Evolutionary conservation across 768 basidiomycete species (phyloP).

Genomic region (Trametes cingulata): DNA sequence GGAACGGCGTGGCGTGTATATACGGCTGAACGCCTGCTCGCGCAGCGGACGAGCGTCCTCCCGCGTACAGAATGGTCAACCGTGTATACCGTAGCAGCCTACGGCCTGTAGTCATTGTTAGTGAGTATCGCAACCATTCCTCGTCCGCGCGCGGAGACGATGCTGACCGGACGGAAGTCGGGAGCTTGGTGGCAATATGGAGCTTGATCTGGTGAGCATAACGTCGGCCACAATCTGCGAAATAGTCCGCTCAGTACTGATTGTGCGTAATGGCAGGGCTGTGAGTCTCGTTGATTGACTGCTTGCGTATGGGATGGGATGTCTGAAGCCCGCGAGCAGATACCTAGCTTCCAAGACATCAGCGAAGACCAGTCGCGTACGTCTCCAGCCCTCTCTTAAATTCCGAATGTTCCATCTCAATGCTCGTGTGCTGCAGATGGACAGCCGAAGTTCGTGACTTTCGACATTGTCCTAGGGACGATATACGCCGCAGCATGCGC

Average conservation of each 20-base stretch:
- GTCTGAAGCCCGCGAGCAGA: constrained; percentile 36
- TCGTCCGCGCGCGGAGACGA: neutral
- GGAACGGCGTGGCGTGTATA: neutral
- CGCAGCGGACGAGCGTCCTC: constrained; percentile 34
- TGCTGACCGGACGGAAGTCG: constrained; percentile 29
- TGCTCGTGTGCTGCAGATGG: constrained; percentile 36
- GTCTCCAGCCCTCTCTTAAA: constrained; percentile 26
- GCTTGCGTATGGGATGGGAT: too few relatives aligned
- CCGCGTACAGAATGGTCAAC: constrained; percentile 60
- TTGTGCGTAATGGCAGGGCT: constrained; percentile 23
- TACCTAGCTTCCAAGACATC: constrained; percentile 62
- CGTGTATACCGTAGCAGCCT: constrained; percentile 58
- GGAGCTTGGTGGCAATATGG: constrained; percentile 57
- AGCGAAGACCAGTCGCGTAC: constrained; percentile 48
- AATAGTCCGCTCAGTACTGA: constrained; percentile 23
- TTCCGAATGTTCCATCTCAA: neutral
- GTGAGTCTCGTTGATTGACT: neutral
- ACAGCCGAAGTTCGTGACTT: constrained; percentile 46
- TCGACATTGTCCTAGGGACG: constrained; percentile 61
- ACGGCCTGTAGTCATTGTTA: constrained; percentile 57
- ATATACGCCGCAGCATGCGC: constrained; percentile 51
- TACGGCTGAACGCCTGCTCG: neutral
- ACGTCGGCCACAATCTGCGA: neutral
- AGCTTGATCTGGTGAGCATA: constrained; percentile 59
- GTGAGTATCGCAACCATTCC: constrained; percentile 19